These are phyloP conservation scores for Phytophthora foliorum DNA, from an alignment of 352 stramenopile species.

Conservation along the genomic window DNA sequence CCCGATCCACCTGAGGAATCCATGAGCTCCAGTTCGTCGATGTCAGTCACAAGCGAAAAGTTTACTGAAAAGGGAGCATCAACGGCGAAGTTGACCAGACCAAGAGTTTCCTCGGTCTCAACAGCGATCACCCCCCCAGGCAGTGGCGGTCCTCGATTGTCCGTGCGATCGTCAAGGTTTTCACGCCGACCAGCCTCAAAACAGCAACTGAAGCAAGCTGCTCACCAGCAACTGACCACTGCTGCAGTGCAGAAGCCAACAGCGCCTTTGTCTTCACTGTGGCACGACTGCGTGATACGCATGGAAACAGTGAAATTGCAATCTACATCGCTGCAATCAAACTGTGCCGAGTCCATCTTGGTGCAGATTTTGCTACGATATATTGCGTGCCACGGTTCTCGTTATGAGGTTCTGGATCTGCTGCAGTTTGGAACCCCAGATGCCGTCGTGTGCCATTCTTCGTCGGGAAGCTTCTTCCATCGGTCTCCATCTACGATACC, in stretches of 20 bases:
- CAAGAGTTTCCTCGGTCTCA: conserved; percentile 6
- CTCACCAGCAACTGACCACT: conserved; percentile 1
- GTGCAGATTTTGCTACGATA: conserved; percentile 87
- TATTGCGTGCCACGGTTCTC: conserved; percentile 83
- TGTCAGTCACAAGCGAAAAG: neutral
- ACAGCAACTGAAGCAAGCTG: conserved; percentile 26
- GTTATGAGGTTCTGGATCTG: conserved; percentile 86
- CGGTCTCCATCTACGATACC: conserved; percentile 45
- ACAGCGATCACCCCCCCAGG: neutral
- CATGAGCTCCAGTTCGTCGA: neutral
- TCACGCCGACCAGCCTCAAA: conserved; percentile 15
- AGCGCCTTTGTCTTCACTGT: conserved; percentile 30
- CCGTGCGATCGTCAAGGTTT: conserved; percentile 23
- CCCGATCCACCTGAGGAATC: conserved; percentile 44
- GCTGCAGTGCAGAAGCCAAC: conserved; percentile 14
- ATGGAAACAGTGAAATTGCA: conserved; percentile 67
- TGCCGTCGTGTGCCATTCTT: conserved; percentile 81
- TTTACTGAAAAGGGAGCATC: conserved; percentile 1
- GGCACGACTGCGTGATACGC: conserved; percentile 59
- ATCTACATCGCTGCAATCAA: conserved; percentile 70
- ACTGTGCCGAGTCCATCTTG: conserved; percentile 75
- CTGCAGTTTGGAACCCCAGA: conserved; percentile 89
- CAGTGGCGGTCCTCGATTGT: conserved; percentile 13
- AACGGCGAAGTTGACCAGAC: conserved; percentile 10
- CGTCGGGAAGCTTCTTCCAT: conserved; percentile 84